Percentiles rank a stretch among this genome's conserved stretches.
phyloP scores from a whole-genome alignment of 2,329 filamentous ascomycete genomes.

The Trichoderma aggressivum region DNA sequence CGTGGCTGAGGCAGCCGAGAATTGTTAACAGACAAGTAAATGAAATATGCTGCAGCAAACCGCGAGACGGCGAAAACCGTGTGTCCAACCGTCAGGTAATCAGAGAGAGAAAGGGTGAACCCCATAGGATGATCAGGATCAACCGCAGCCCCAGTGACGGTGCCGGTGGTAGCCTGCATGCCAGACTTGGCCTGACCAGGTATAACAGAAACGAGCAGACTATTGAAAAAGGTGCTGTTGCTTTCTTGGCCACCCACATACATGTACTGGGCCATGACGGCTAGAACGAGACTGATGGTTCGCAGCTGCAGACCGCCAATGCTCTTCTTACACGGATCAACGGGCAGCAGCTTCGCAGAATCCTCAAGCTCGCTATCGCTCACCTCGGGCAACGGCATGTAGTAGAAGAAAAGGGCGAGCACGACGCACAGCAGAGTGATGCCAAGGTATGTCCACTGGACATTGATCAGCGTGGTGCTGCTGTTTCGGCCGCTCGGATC shows the following conservation, averaged over 20 bases:
- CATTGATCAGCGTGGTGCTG: slow-evolving; percentile 59
- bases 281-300: slow-evolving; percentile 61
- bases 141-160: slow-evolving; percentile 24
- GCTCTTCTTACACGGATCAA: slow-evolving; percentile 48
- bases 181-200: slow-evolving; percentile 28
- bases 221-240: slow-evolving; percentile 58
- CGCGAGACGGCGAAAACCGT: slow-evolving; percentile 70
- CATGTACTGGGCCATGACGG: slow-evolving; percentile 71
- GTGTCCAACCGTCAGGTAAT: slow-evolving; percentile 71
- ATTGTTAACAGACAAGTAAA: slow-evolving; percentile 51
- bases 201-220: slow-evolving; percentile 44
- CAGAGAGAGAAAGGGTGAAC: slow-evolving; percentile 53
- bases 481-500: slow-evolving; percentile 21
- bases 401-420: slow-evolving; percentile 66
- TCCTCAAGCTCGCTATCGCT: slow-evolving; percentile 53
- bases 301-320: slow-evolving; percentile 51
- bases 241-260: slow-evolving; percentile 74
- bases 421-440: slow-evolving; percentile 71
- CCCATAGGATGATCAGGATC: slow-evolving; percentile 37
- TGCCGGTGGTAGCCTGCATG: slow-evolving; percentile 24
- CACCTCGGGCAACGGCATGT: slow-evolving; percentile 63
- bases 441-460: slow-evolving; percentile 84
- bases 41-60: slow-evolving; percentile 63
- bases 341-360: slow-evolving; percentile 45
- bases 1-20: slow-evolving; percentile 60